These are phyloP conservation scores for Puccinia triticina DNA, from an alignment of 1,284 basidiomycete genomes.

Conservation along the genomic window DNA sequence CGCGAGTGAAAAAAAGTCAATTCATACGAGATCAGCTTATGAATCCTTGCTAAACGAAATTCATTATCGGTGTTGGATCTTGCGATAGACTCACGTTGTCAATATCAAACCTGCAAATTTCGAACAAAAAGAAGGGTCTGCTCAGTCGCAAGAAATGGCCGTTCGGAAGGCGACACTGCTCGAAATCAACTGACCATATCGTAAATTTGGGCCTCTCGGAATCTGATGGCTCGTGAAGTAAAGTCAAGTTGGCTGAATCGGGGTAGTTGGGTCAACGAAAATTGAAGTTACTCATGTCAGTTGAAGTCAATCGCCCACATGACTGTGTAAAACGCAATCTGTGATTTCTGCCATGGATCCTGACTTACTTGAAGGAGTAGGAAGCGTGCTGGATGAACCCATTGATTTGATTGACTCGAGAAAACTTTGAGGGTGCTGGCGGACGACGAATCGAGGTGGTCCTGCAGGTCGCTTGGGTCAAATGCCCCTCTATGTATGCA, in stretches of 20 bases:
- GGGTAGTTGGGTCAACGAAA: background rate
- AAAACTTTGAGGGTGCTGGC: too few species aligned
- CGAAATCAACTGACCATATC: constrained; percentile 16
- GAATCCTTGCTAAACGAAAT: background rate
- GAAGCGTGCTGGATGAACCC: too few species aligned
- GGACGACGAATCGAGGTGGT: too few species aligned
- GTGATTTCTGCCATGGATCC: too few species aligned
- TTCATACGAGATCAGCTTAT: background rate
- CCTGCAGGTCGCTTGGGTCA: too few species aligned
- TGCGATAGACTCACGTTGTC: constrained; percentile 33
- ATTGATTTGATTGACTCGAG: too few species aligned
- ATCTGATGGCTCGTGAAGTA: constrained; percentile 28
- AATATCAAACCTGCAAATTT: constrained; percentile 39
- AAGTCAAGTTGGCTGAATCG: constrained; percentile 23
- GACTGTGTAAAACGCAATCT: too few species aligned
- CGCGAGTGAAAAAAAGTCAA: background rate
- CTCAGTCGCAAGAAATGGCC: background rate
- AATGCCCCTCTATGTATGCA: too few species aligned
- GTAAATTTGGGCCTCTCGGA: constrained; percentile 24
- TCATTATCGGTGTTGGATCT: background rate
- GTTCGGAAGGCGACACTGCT: too few species aligned
- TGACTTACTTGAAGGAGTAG: too few species aligned
- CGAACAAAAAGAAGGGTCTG: background rate
- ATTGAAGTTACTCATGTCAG: background rate
- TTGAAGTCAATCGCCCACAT: background rate